Evolutionary conservation across 1,284 basidiomycete species (phyloP), one percentile per base, ranked within the genome.

Genomic region (Pseudozyma sp.): DNA sequence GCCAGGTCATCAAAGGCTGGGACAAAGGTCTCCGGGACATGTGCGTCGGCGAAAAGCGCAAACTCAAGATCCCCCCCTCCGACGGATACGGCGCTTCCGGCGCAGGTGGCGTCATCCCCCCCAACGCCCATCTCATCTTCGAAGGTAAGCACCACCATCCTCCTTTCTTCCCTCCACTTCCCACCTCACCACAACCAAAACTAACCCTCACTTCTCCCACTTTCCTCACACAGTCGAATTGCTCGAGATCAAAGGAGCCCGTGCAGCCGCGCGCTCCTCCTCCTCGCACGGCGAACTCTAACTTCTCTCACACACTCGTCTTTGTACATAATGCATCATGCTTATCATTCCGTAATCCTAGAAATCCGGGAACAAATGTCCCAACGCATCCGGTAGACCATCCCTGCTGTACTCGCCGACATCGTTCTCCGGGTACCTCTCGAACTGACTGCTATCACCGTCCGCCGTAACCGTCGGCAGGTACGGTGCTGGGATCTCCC

Each of bases 401-500:
- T 60, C 52, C 34, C 76, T 51, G n/a, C 61, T 65, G 59, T 84
- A 84, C 45, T 82, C 79, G 30, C 67, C 19, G 4, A 82, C 62
- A 53, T 84, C 81, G 56, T 77, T 81, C 46, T 83, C 82, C 5
- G 79, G 79, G 45, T 84, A 83, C 53, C 71, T 54, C 51, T 84
- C 81, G 34, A 65, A 68, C 80, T 85, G 65, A 59, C 79, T 82
- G 5, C 83, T 81, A 72, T 86, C 85, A 63, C 85, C 85, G 46
- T 86, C 85, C 7, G 82, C 80, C 17, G 81, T 79, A 17, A 86
- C 82, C 2, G 80, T 82, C 7, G 96, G 95, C 48, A 97, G 87
- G 85, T 97, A 99, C 5, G 96, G 96, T n/a, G 96, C 94, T 3
- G 92, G 93, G 60, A 99, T 97, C 82, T 97, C 94, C 68, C 94